phyloP scores from a whole-genome alignment of 2,329 filamentous ascomycete genomes.

The Penicillium palitans region DNA sequence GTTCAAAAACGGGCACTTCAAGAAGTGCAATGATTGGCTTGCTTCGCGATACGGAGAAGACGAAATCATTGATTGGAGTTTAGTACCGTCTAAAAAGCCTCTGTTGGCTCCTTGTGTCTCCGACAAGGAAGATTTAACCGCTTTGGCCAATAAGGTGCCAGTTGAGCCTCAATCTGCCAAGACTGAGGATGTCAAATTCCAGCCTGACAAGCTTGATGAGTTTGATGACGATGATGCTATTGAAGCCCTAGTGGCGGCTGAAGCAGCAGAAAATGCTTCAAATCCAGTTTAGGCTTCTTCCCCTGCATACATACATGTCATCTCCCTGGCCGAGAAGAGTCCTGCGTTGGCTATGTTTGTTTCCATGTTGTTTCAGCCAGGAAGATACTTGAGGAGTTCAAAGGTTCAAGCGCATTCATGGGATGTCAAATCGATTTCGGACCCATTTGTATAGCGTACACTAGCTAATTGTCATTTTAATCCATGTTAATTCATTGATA shows the following conservation, averaged over 20 bases:
- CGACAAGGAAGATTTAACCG: slow-evolving; percentile 27
- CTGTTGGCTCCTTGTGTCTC: slow-evolving; percentile 15
- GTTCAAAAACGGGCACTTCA: slow-evolving; percentile 49
- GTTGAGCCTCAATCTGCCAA: slow-evolving; percentile 5
- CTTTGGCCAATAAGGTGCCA: slow-evolving; percentile 12
- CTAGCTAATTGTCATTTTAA: background rate
- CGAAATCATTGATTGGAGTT: slow-evolving; percentile 81
- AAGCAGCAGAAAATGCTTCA: slow-evolving; percentile 12
- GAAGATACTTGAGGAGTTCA: background rate
- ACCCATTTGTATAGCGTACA: background rate
- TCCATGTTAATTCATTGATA: background rate
- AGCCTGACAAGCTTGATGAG: slow-evolving; percentile 33
- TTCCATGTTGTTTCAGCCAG: background rate
- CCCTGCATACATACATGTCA: background rate
- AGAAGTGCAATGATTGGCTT: slow-evolving; percentile 66
- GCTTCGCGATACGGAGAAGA: slow-evolving; percentile 73
- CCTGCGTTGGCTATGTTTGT: background rate
- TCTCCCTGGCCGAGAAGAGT: background rate
- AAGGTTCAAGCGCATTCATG: background rate
- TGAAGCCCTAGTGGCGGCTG: slow-evolving; percentile 40
- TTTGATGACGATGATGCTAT: slow-evolving; percentile 48
- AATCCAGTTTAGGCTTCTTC: background rate
- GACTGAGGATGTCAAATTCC: slow-evolving; percentile 14
- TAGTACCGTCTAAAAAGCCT: slow-evolving; percentile 42
- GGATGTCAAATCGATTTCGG: background rate